These are phyloP conservation scores for Dendrothele bispora DNA, from an alignment of 768 basidiomycete species.

Conservation along the genomic window DNA sequence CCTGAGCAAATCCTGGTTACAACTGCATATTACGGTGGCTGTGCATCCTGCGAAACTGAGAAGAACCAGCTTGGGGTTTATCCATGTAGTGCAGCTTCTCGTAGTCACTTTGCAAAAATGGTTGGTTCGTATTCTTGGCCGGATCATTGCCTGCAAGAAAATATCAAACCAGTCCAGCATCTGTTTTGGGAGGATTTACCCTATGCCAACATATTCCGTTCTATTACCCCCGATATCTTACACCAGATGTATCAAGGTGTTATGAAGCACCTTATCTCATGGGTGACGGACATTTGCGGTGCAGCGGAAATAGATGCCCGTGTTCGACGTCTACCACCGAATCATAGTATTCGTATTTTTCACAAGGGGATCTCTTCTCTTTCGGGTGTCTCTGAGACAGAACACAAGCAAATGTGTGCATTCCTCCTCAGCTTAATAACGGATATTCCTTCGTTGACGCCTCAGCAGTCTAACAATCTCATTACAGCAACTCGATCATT, in stretches of 20 bases:
- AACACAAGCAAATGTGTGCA: constrained; percentile 16
- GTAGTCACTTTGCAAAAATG: background rate
- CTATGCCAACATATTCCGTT: too few species aligned
- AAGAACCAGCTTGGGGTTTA: background rate
- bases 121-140: background rate
- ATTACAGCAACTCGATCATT: constrained; percentile 22
- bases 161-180: constrained; percentile 21
- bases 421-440: constrained; percentile 21
- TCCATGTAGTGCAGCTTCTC: background rate
- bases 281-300: constrained; percentile 16
- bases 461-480: constrained; percentile 1
- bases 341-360: too few species aligned
- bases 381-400: too few species aligned
- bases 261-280: constrained; percentile 20
- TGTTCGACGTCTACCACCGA: too few species aligned
- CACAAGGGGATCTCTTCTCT: too few species aligned
- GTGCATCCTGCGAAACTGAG: constrained; percentile 6
- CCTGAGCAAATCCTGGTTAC: constrained; percentile 15
- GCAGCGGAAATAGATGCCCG: constrained; percentile 26
- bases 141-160: constrained; percentile 9
- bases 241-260: too few species aligned
- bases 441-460: constrained; percentile 9
- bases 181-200: too few species aligned
- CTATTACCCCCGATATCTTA: too few species aligned
- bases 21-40: constrained; percentile 9